Base-by-base conservation (phyloP, 352 stramenopile genomes). In the Phytophthora europaea region DNA sequence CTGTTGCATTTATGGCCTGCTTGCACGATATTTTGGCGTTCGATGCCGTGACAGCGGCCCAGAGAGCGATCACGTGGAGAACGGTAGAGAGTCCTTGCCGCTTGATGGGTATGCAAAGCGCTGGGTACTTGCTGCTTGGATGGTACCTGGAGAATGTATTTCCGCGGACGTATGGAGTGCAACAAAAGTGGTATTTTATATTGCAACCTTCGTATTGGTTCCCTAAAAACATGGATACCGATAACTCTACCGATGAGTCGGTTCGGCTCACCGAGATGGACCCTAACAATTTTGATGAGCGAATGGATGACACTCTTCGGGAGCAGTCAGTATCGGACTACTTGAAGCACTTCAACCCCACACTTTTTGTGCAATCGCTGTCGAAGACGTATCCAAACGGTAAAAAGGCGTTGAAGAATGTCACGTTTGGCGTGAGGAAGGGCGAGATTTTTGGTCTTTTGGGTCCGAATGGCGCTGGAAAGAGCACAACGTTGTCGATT, bases 401-500 rank as follows among this genome's bases (percentile, higher is more conserved):
- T 13, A 94, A 92, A 69, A 67, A 90, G 26, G 94, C 93, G 0
- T 73, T 98, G 15, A 74, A 85, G 18, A 84, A 92, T n/a, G 79
- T 98, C 1, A 96, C 89, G 18, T 91, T 98, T 61, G 87, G 80
- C 9, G 93, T 99, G 15, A 82, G 87, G 55, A 91, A 91, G 33
- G 94, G 96, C n/a, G 90, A 98, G 67, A 95, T 98, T 43, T 98
- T 99, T 56, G 95, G 95, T 0, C 65, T 99, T 0, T 72, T 99
- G 7, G 97, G 97, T 6, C 90, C 93, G 10, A 99, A 99, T 75
- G 97, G 97, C 0, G 91, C 94, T 8, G 96, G 97, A 15, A 99
- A 99, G 65, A 99, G 96, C 36, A 99, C 98, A 18, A 98, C 96
- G 1, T 95, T 99, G 72, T 92, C 84, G n/a, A 99, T 99, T 70